Conservation (phyloP, 352 stramenopile species). For the Lagenidium sp. region DNA sequence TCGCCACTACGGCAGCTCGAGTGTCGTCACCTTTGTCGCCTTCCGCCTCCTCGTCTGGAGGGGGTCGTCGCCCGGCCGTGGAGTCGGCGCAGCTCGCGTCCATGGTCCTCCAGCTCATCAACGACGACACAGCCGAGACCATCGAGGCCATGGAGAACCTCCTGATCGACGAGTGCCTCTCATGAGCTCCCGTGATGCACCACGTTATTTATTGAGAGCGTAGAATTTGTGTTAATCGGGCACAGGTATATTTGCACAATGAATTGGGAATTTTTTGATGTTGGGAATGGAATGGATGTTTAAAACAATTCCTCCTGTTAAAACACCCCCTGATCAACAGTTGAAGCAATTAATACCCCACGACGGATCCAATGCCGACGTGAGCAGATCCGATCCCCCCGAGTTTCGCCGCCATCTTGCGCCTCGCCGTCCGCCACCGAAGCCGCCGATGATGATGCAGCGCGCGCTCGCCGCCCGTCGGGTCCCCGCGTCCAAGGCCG, state of each 20-base stretch:
- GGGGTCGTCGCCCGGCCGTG: neutral
- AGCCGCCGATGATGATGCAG: no score
- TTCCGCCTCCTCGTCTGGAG: neutral
- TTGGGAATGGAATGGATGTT: no score
- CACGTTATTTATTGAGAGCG: no score
- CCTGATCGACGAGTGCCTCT: neutral
- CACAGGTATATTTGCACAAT: no score
- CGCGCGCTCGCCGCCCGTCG: neutral
- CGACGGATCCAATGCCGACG: conserved; percentile 23
- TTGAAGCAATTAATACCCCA: conserved; percentile 18
- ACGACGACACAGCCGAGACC: neutral
- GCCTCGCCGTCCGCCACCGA: neutral
- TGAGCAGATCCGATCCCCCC: neutral
- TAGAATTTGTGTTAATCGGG: no score
- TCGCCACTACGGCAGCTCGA: no score
- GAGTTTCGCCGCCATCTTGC: no score
- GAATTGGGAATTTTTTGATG: no score
- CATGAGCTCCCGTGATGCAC: neutral
- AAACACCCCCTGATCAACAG: conserved; percentile 5
- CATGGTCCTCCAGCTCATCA: neutral
- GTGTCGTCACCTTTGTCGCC: no score
- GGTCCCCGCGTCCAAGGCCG: conserved; percentile 1
- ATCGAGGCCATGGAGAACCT: neutral
- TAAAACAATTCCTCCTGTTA: conserved; percentile 11
- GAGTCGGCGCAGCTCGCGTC: no score